Base-by-base conservation (phyloP, 805 yeast species). In the Pichia cabralensis region DNA sequence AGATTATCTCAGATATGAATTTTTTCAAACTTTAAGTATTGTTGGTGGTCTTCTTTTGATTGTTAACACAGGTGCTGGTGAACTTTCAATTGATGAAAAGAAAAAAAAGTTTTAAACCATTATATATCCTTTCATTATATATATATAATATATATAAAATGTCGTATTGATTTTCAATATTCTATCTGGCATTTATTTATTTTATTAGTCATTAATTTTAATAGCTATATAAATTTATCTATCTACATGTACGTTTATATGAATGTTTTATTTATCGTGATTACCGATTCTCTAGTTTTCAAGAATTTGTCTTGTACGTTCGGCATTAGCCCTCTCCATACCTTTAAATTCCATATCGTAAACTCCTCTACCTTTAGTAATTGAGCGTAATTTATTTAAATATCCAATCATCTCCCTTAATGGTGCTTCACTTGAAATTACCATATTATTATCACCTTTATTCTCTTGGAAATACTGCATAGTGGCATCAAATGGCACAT, bases 61-160 rank as follows among this genome's bases (percentile, higher is more conserved):
- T 41, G 95, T 84, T 40, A 85, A 82, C 61, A 84, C 95, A 4
- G 98, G 98, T 42, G 97, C 97, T 21, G 98, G 98, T 33, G 88
- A 82, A 48, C 68, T 89, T 44, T 82, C 95, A 19, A 64, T 89
- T 39, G 98, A 89, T 53, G 96, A 86, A 58, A 89, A 92, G 79
- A 88, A 89, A 67, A 89, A 89, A 68, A 45, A 36, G 24, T 45
- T 34, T 30, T 41, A 35, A 26, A 11, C 14, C 15, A 27, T 30
- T 16, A 15, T 25, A n/a, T 13, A 19, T 7, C 20, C 15, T n/a
- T n/a, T n/a, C n/a, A n/a, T n/a, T n/a, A n/a, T n/a, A n/a, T n/a
- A n/a, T n/a, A n/a, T n/a, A n/a, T n/a, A n/a, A n/a, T n/a, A n/a
- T n/a, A n/a, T n/a, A n/a, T n/a, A n/a, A n/a, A n/a, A n/a, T n/a